Conservation (phyloP, 2,329 filamentous ascomycete species). For the Scedosporium dehoogii region DNA sequence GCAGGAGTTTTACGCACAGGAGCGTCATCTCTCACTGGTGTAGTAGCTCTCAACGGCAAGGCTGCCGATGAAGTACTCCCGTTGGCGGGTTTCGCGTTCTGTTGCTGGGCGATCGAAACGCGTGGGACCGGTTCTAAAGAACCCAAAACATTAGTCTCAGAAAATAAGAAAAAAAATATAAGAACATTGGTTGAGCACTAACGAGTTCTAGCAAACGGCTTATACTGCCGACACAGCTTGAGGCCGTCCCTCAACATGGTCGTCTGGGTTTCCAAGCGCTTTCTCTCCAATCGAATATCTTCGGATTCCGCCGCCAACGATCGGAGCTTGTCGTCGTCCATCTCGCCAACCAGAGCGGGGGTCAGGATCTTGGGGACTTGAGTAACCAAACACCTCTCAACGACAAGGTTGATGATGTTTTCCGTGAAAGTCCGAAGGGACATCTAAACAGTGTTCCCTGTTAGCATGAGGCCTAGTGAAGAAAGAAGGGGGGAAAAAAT, state of each 20-base stretch:
- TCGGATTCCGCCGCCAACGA: slow-evolving; percentile 22
- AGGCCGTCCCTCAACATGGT: background rate
- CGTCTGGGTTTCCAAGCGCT: background rate
- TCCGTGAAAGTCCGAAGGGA: slow-evolving; percentile 34
- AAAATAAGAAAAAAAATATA: too few relatives aligned
- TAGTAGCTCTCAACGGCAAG: too few relatives aligned
- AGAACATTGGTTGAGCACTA: background rate
- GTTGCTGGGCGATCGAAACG: too few relatives aligned
- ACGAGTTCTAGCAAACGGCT: background rate
- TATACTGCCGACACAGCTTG: background rate
- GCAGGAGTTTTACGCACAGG: too few relatives aligned
- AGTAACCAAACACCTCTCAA: slow-evolving; percentile 36
- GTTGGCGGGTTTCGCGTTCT: too few relatives aligned
- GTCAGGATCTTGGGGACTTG: slow-evolving; percentile 31
- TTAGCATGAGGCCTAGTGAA: too few relatives aligned
- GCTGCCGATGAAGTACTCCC: too few relatives aligned
- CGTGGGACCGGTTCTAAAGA: too few relatives aligned
- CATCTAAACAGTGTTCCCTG: slow-evolving; percentile 18
- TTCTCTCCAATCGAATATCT: slow-evolving; percentile 11
- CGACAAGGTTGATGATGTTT: slow-evolving; percentile 35
- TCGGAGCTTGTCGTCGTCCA: slow-evolving; percentile 20
- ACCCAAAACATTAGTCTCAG: background rate
- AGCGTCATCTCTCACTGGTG: too few relatives aligned
- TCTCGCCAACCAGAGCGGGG: slow-evolving; percentile 21
- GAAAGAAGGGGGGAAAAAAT: background rate